Base-by-base conservation (phyloP, 768 basidiomycete species). In the Polyporus arcularius region DNA sequence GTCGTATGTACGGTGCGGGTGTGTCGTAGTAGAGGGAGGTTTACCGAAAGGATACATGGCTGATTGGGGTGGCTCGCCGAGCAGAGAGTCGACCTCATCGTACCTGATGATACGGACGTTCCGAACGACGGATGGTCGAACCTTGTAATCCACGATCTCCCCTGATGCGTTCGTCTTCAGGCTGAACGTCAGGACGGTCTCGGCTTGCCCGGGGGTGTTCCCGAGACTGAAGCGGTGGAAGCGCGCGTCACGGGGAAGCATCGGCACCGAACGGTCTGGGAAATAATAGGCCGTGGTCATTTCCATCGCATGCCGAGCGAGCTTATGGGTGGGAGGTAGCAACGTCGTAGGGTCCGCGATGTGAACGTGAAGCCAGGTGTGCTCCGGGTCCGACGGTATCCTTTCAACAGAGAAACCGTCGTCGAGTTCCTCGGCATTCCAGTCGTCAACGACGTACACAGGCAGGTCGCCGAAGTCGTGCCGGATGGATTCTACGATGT, bases 341-440 rank as follows among this genome's bases (percentile, higher is more conserved):
- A 89, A 65, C 11, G 87, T 78, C 1, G 93, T 94, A 0, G 96
- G 96, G 71, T 99, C 97, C 10, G 97, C 96, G 57, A 99, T 82
- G 70, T 98, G 97, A 28, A 89, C 80, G 67, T 98, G 96, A 11
- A 96, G 70, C 96, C 97, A 98, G 47, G 75, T 70, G 18, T 73
- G 79, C 15, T 79, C 82, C 2, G 85, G 83, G 50, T 90, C 85
- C 4, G 75, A 74, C 4, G 82, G 78, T 35, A 88, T 80, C n/a
- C 75, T 69, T 64, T 96, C 91, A 32, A 98, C 69, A 2, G 95
- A 96, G 35, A 99, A 67, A 2, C 94, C 97, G 71, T 99, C 97
- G 70, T 99, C 97, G 21, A 98, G 81, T 69, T 99, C 97, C 67
- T 89, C 75, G 0, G 97, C 95, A 7, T 67, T 70, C 0, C 78